Base-by-base conservation (phyloP, 163 green algal genomes). In the Prototheca cutis region DNA sequence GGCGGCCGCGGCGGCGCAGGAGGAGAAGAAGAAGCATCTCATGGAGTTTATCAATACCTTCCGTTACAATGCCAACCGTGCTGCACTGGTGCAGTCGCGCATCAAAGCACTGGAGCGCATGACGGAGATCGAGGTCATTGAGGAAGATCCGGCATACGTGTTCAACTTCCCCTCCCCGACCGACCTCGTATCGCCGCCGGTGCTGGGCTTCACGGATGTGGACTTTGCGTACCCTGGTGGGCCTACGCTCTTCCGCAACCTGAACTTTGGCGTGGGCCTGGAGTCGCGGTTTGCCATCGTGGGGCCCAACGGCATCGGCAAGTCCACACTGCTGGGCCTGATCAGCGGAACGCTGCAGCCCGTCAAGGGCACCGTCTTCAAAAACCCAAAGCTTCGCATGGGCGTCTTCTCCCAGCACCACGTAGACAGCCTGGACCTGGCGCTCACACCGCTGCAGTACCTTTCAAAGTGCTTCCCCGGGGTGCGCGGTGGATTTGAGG, bases 51-150 rank as follows among this genome's bases (percentile, higher is more conserved):
- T 96, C 42, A 85, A 95, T 74, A 86, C 84, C 57, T 96, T 96
- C 74, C 72, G 74, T 2, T 95, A 82, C 82, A 96, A 96, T 70
- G 87, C 89, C 61, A 95, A 96, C 67, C 75, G 89, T 3, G 89
- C 89, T 0, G 78, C 77, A 15, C 74, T 96, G 63, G 89, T 96
- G 51, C 89, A 96, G 76, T 88, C 73, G 2, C 78, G 89, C 54
- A 92, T 96, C 73, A 96, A 96, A 73, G 87, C 89, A 2, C 68
- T 96, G 31, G 83, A 96, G 73, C 69, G 85, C 15, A 79, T 96
- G 65, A 85, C 70, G n/a, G 83, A 90, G 1, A 65, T 90, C 25
- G 75, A 87, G 62, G 40, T 71, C 23, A 62, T 84, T 30, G 82
- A 81, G 24, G 72, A 85, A 36, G 71, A 87, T 36, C 59, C 70